A percentile compares a stretch with the other conserved stretches of the same genome.
phyloP scores from a whole-genome alignment of 441 rosid species.

The Pelargonium cotyledonis region DNA sequence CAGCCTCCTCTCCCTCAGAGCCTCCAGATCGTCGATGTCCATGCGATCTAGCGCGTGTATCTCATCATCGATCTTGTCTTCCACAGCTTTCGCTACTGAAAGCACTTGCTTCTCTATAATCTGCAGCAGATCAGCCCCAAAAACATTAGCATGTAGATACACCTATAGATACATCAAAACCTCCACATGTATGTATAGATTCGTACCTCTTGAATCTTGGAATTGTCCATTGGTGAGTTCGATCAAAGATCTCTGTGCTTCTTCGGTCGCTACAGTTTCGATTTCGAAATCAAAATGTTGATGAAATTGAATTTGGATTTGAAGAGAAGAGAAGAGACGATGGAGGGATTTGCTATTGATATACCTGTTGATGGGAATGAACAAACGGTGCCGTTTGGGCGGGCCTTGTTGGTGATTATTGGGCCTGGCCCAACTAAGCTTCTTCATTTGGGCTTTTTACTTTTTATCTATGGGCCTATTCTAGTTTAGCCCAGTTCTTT shows the following conservation, averaged over 20 bases:
- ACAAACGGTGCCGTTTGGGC: too few relatives aligned
- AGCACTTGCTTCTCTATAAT: slow-evolving; percentile 75
- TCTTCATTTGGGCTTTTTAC: too few relatives aligned
- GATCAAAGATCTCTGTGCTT: slow-evolving; percentile 3
- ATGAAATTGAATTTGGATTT: background rate
- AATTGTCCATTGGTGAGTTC: slow-evolving; percentile 41
- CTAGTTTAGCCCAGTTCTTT: too few relatives aligned
- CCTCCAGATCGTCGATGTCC: slow-evolving; percentile 74
- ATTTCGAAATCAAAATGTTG: background rate
- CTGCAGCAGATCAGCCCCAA: slow-evolving; percentile 25
- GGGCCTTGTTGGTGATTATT: too few relatives aligned
- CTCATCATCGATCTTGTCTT: slow-evolving; percentile 80
- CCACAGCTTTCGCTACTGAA: slow-evolving; percentile 84
- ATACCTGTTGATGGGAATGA: too few relatives aligned
- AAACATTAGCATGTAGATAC: background rate
- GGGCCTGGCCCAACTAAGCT: too few relatives aligned
- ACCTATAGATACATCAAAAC: background rate
- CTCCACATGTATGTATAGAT: background rate
- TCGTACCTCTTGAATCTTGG: slow-evolving; percentile 56
- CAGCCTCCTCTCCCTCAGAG: slow-evolving; percentile 62
- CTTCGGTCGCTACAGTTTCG: background rate
- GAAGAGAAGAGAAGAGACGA: background rate
- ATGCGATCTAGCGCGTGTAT: slow-evolving; percentile 66
- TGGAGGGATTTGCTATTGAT: too few relatives aligned
- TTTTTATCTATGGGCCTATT: too few relatives aligned